Base-by-base conservation (phyloP, 768 basidiomycete species). In the Auricularia cornea region DNA sequence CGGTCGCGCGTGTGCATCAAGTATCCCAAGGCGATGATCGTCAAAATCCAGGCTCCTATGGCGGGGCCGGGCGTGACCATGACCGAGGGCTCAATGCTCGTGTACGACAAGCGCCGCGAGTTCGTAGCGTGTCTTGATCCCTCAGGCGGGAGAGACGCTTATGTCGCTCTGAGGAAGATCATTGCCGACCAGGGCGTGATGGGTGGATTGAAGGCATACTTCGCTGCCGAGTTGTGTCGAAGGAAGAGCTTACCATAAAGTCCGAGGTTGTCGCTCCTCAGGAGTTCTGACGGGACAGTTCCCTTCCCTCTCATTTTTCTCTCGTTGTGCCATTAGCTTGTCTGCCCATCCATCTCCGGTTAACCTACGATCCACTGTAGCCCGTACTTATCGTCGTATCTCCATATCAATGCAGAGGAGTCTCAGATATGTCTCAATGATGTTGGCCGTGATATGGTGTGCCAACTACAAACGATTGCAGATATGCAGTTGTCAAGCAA, bases 31-130 rank as follows among this genome's bases (percentile, higher is more conserved):
- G 69, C 68, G 40, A 70, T 84, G 65, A 70, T 84, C 60, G 75
- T 86, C 73, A 86, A 86, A 70, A 74, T 84, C 0, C 84, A 86
- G 66, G 72, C 82, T 0, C 80, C 83, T 0, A n/a, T n/a, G n/a
- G n/a, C n/a, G n/a, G n/a, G n/a, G n/a, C 72, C 20, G 20, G 44
- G 44, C 1, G 12, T 18, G 44, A 12, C 44, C 20, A 48, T 66
- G 28, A 63, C 66, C 4, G 35, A 59, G 16, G 44, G 44, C 44
- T 14, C 6, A 6, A 48, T 83, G 26, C 66, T 79, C 35, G 75
- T 85, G 30, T 86, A 84, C 66, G 81, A 77, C 59, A 81, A 81
- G 71, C 84, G 81, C 66, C 74, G 81, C 10, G 78, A 84, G 62
- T 80, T 87, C 40, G 74, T 80, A 3, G 85, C 84, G 66, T 66